Evolutionary conservation across 192 early-diverging fungal genomes (phyloP).

Genomic region (Coemansia javaensis): DNA sequence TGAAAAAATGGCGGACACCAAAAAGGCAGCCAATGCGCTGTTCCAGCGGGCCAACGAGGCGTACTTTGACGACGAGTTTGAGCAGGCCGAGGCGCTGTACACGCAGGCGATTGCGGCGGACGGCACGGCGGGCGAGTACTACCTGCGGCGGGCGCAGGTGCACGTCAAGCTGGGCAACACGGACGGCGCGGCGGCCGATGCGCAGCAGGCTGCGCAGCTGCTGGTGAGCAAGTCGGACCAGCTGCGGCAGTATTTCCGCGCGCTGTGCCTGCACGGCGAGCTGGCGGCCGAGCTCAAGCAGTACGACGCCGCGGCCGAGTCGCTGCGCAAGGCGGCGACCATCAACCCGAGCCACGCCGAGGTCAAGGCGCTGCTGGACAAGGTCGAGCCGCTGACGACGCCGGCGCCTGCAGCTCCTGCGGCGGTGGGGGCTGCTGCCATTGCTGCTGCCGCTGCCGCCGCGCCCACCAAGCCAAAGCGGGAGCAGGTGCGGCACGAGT

Average conservation of each 20-base stretch:
- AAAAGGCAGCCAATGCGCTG: slow-evolving; percentile 26
- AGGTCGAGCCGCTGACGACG: slow-evolving; percentile 42
- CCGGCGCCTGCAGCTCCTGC: slow-evolving; percentile 24
- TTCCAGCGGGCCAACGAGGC: slow-evolving; percentile 63
- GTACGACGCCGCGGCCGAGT: slow-evolving; percentile 58
- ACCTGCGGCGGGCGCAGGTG: slow-evolving; percentile 60
- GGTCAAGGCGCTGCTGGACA: slow-evolving; percentile 25
- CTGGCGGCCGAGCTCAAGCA: slow-evolving; percentile 54
- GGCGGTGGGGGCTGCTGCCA: neutral
- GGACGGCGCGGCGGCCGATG: slow-evolving; percentile 63
- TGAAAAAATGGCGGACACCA: slow-evolving; percentile 11
- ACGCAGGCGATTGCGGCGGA: slow-evolving; percentile 61
- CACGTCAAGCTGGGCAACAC: slow-evolving; percentile 63
- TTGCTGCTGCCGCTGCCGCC: neutral
- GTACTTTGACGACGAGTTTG: slow-evolving; percentile 75
- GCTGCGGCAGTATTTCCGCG: slow-evolving; percentile 58
- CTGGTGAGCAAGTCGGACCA: slow-evolving; percentile 49
- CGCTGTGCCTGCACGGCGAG: slow-evolving; percentile 61
- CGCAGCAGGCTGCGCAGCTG: slow-evolving; percentile 54
- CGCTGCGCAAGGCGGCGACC: slow-evolving; percentile 54
- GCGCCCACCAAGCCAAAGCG: slow-evolving; percentile 2
- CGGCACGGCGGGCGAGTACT: slow-evolving; percentile 57
- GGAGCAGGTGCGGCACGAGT: slow-evolving; percentile 74
- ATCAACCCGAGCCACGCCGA: slow-evolving; percentile 54
- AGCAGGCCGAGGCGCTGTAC: slow-evolving; percentile 65